Evolutionary conservation across 129 eudicot species (phyloP), one percentile per base, ranked within the genome.

Genomic region (Chrysanthemum makinoi): DNA sequence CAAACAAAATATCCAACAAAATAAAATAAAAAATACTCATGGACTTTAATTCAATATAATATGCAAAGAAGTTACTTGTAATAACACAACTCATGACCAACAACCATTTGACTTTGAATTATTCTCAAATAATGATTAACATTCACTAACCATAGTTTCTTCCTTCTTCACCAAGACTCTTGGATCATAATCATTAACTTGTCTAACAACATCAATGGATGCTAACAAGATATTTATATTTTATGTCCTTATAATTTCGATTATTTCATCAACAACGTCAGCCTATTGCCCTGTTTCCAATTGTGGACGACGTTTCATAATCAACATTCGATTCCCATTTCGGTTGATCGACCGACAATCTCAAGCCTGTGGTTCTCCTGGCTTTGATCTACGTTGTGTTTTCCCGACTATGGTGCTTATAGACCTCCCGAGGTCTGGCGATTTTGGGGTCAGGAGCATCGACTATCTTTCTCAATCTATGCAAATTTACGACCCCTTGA

Each of bases 301-400:
- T 11, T 88, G 95, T 50, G 75, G 84, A 7, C 39, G 55, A 46
- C 64, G 48, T 54, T 17, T 61, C 52, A 47, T 44, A 39, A 39
- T 39, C 59, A 5, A 55, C 6, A 64, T 88, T 13, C 77, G 82
- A 15, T 85, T 80, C 74, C 95, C 91, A 10, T 88, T 88, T 63
- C 75, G 68, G 12, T 22, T 81, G 52, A 47, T 22, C 16, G 50
- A 58, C 33, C 66, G 61, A 17, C 79, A 81, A n/a, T 62, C 84
- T 1, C 16, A 55, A 65, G 58, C 43, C 74, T 84, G 89, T 11
- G 79, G 82, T 26, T 77, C 48, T 51, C 77, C 83, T 0, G 86
- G 88, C n/a, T 83, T 88, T 60, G 20, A 78, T 51, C 84, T 85
- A 1, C 66, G 72, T 3, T 85, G 95, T 82, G 65, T 24, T 8